A percentile compares a stretch with the other conserved stretches of the same genome.
These are phyloP conservation scores for Stramenopiles sp. DNA, from an alignment of 352 stramenopile genomes.

Conservation along the genomic window DNA sequence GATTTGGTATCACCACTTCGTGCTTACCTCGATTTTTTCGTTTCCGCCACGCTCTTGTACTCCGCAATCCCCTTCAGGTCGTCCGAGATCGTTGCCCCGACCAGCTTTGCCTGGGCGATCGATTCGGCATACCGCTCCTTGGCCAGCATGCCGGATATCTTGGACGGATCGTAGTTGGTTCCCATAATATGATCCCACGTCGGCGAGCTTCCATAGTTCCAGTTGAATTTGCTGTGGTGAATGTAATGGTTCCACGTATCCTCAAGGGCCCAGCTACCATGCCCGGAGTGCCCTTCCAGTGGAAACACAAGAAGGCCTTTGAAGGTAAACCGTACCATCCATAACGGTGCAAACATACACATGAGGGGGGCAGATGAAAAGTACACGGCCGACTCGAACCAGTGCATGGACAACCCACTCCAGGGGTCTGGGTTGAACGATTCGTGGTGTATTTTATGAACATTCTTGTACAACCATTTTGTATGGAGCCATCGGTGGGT, in stretches of 20 bases:
- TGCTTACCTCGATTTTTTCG: no score
- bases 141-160: no score
- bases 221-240: not conserved
- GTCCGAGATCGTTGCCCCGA: not conserved
- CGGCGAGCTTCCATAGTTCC: not conserved
- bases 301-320: not conserved
- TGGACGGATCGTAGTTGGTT: not conserved
- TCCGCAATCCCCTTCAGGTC: not conserved
- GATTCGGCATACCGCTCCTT: not conserved
- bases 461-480: slow-evolving; percentile 9
- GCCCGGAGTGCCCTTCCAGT: not conserved
- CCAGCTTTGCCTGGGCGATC: not conserved
- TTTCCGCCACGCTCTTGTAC: no score
- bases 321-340: not conserved
- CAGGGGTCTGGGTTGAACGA: not conserved
- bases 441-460: slow-evolving; percentile 6
- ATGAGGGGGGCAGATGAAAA: not conserved
- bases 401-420: not conserved
- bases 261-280: not conserved
- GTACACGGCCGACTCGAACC: not conserved
- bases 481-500: not conserved
- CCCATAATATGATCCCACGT: not conserved
- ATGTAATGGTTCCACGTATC: slow-evolving; percentile 5
- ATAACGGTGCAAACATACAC: not conserved
- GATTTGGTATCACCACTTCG: no score